phyloP scores from a whole-genome alignment of 495 filamentous ascomycete genomes.

The Penicillium riverlandense region DNA sequence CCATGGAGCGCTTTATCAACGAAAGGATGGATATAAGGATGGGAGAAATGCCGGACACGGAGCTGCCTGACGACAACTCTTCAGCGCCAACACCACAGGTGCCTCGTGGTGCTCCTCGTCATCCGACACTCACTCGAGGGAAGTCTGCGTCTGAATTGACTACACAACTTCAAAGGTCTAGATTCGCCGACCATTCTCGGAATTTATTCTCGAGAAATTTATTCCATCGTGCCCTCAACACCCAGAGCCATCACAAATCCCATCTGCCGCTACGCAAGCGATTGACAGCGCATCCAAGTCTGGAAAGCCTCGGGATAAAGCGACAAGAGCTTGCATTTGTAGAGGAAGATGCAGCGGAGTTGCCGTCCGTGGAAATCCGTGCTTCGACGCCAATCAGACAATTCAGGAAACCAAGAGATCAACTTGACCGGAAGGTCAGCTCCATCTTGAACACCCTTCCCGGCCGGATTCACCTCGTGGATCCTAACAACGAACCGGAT shows the following conservation, averaged over 20 bases:
- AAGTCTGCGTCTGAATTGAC: constrained; percentile 15
- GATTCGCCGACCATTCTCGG: constrained; percentile 7
- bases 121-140: constrained; percentile 10
- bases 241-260: constrained; percentile 18
- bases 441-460: constrained; percentile 77
- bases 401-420: constrained; percentile 47
- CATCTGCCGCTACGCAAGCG: constrained; percentile 19
- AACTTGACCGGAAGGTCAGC: constrained; percentile 78
- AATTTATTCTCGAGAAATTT: constrained; percentile 10
- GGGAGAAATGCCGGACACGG: constrained; percentile 7
- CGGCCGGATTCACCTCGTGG: constrained; percentile 63
- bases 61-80: constrained; percentile 4
- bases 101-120: constrained; percentile 10
- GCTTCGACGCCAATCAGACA: constrained; percentile 25
- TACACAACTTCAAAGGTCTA: constrained; percentile 2
- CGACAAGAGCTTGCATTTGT: constrained; percentile 20
- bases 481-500: constrained; percentile 24
- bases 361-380: constrained; percentile 17
- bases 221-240: constrained; percentile 9
- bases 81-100: constrained; percentile 7
- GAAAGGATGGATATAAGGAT: constrained; percentile 30
- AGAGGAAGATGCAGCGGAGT: constrained; percentile 16
- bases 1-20: constrained; percentile 40
- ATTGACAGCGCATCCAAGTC: constrained; percentile 29
- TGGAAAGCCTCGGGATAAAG: constrained; percentile 30